Evolutionary conservation across 225 moss, liverwort and hornwort species (phyloP), one percentile per base, ranked within the genome.

Genomic region (Asterella californica): DNA sequence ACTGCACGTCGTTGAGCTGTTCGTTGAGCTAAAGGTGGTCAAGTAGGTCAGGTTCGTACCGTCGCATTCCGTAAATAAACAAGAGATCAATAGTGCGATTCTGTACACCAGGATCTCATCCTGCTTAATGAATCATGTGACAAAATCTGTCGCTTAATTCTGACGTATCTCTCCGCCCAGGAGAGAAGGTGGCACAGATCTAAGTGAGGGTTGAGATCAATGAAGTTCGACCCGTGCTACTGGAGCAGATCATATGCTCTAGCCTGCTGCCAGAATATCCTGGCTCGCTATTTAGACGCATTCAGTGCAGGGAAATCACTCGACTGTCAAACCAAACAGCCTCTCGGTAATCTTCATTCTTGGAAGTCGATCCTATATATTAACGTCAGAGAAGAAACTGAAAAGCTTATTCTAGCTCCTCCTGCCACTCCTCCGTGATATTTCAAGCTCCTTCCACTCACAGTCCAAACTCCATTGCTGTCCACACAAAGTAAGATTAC

Each of bases 41-140:
- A 32, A 64, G 27, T 29, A 0, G 12, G 64, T 64, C 0, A 30
- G 29, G 32, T n/a, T 47, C 74, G 19, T 22, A 74, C 74, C 74
- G 74, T 4, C 74, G 74, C 74, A 74, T 74, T 52, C 32, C 54
- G 53, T n/a, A n/a, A n/a, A 32, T n/a, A 27, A 49, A 32, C 27
- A 25, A 54, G 21, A 54, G 42, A 70, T 74, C 74, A 52, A 54
- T 53, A 17, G 33, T 12, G 1, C 32, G 53, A 5, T 29, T 18
- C 11, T 54, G 52, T 49, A n/a, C 46, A 34, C 48, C 74, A 15
- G 53, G 33, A 74, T 74, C 33, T 52, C 74, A 74, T 74, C 19
- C 10, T 74, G 49, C 9, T 74, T 54, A 18, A n/a, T 29, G 18
- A 30, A 70, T 8, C 7, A n/a, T 33, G 42, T 2, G 11, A 30